Base-by-base conservation (phyloP, 352 stramenopile species). In the Phytophthora lateralis region DNA sequence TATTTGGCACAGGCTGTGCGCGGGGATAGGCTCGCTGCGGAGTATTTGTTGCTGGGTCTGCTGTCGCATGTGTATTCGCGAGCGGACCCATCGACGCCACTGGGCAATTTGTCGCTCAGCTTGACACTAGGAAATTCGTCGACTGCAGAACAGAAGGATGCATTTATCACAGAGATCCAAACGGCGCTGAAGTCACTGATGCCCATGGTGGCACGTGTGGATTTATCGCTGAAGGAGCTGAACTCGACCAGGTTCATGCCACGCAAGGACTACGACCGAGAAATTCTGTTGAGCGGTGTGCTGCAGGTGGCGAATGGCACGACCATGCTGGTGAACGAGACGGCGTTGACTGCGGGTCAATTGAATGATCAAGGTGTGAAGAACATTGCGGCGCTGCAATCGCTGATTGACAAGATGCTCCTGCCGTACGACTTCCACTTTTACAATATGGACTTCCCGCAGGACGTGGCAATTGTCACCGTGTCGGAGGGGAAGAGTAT, bases 361-460 rank as follows among this genome's bases (percentile, higher is more conserved):
- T 48, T 95, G 55, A 85, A 82, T 45, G 82, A 87, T 1, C 73
- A 89, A 46, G 86, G 83, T 14, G 80, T 90, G 12, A 87, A 85
- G 63, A 95, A 95, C 39, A 57, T 95, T 26, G 74, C 66, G 4
- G 83, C 82, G 8, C 60, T 95, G 26, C 78, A 92, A 61, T 82
- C 80, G 6, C 72, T 95, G 12, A 73, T 93, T 2, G 70, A 77
- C 24, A 91, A 90, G 62, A 85, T 92, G 80, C 58, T 91, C 21
- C 68, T 95, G 15, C 78, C 82, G 11, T 95, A 95, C 55, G 86
- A 95, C 42, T 95, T 95, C 39, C 78, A 90, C 48, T 95, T 80
- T 49, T 95, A 91, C 71, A 85, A 74, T 43, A 91, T 91, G 76
- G 83, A 93, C 45, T 95, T 95, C 45, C 82, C 85, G 0, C 83